Conservation (phyloP, 2,329 filamentous ascomycete genomes). For the Clonostachys chloroleuca region DNA sequence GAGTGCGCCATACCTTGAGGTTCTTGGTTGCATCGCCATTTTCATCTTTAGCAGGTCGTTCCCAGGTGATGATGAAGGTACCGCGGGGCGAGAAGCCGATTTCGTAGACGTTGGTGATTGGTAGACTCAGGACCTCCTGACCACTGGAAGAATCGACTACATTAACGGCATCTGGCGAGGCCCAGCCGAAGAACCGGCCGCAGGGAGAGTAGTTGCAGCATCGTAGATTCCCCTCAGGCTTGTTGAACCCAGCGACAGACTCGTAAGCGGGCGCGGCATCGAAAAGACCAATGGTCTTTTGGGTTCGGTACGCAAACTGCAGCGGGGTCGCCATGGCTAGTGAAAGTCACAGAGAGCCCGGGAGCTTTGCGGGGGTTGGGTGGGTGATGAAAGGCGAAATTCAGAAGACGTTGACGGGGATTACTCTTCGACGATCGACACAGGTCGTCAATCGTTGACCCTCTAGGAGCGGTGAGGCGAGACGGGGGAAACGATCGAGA, state of each 20-base stretch:
- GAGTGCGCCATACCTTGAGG: slow-evolving; percentile 89
- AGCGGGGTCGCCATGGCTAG: slow-evolving; percentile 91
- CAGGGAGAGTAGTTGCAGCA: slow-evolving; percentile 95
- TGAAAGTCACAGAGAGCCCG: slow-evolving; percentile 69
- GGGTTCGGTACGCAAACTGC: slow-evolving; percentile 96
- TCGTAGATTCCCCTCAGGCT: slow-evolving; percentile 89
- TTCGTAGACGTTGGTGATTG: slow-evolving; percentile 84
- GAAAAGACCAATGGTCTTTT: slow-evolving; percentile 92
- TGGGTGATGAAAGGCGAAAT: slow-evolving; percentile 8
- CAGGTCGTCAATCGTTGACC: background rate
- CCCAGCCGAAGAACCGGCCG: slow-evolving; percentile 94
- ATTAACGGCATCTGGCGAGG: slow-evolving; percentile 79
- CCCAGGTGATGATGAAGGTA: slow-evolving; percentile 94
- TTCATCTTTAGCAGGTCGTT: slow-evolving; percentile 88
- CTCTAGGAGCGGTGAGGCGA: slow-evolving; percentile 4
- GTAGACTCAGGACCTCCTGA: slow-evolving; percentile 67
- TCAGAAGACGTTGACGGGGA: background rate
- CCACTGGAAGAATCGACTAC: slow-evolving; percentile 80
- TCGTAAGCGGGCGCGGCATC: slow-evolving; percentile 88
- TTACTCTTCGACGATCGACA: background rate
- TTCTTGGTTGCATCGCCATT: slow-evolving; percentile 93
- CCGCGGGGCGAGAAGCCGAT: slow-evolving; percentile 90
- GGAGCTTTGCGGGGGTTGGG: slow-evolving; percentile 4
- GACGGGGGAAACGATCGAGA: no score
- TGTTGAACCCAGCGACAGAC: slow-evolving; percentile 75